phyloP scores from a whole-genome alignment of 441 rosid species.

The Monsonia emarginata region DNA sequence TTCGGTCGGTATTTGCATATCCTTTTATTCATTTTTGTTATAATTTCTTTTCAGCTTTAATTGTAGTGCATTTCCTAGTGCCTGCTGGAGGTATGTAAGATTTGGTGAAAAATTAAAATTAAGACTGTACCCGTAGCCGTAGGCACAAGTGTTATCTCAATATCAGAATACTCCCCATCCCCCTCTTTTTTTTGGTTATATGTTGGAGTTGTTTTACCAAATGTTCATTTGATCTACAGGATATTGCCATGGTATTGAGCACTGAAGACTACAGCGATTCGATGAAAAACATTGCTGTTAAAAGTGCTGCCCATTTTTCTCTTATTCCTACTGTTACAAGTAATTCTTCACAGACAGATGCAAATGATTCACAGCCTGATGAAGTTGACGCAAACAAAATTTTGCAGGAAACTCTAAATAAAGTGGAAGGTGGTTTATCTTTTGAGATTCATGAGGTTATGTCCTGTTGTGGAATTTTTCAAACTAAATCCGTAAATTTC shows the following conservation, averaged over 20 bases:
- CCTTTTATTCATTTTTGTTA: background rate
- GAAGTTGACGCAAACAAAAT: conserved; percentile 29
- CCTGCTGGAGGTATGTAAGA: background rate
- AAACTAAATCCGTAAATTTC: conserved; percentile 3
- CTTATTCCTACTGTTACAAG: conserved; percentile 53
- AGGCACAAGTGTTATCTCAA: background rate
- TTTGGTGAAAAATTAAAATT: background rate
- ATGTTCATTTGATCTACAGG: conserved; percentile 35
- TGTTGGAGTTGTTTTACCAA: background rate
- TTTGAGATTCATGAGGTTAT: conserved; percentile 12
- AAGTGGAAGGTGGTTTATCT: conserved; percentile 18
- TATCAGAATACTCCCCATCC: background rate
- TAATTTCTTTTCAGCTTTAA: background rate
- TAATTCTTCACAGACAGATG: conserved; percentile 26
- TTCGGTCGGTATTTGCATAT: conserved; percentile 40
- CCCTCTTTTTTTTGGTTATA: conserved; percentile 1
- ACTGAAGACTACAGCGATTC: conserved; percentile 58
- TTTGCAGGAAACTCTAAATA: conserved; percentile 25
- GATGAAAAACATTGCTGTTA: conserved; percentile 61
- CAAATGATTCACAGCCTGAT: conserved; percentile 26
- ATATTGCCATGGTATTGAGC: conserved; percentile 61
- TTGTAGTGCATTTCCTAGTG: background rate
- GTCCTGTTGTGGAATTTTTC: conserved; percentile 1
- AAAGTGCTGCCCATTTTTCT: conserved; percentile 54
- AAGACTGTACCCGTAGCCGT: background rate